Evolutionary conservation across 495 filamentous ascomycete genomes (phyloP).

Genomic region (Penicillium maclennaniae): DNA sequence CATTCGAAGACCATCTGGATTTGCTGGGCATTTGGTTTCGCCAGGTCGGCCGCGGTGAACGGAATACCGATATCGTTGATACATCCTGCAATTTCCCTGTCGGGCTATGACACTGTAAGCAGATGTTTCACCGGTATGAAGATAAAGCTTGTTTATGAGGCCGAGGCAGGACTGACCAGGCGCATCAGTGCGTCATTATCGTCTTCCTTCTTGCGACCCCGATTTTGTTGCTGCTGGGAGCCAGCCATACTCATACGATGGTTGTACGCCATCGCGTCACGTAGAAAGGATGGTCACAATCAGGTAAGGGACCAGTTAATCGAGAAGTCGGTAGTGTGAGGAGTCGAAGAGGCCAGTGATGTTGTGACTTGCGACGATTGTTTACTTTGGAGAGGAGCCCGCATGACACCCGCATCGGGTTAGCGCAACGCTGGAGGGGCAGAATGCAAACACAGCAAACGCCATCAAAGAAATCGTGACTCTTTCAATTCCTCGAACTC

Average conservation of each 20-base stretch:
- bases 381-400: conserved; percentile 33
- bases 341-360: conserved; percentile 9
- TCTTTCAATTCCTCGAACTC: conserved; percentile 20
- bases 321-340: conserved; percentile 7
- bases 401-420: conserved; percentile 32
- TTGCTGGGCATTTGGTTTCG: conserved; percentile 88
- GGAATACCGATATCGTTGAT: conserved; percentile 93
- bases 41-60: conserved; percentile 82
- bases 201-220: conserved; percentile 72
- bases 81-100: conserved; percentile 90
- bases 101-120: conserved; percentile 46
- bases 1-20: conserved; percentile 97
- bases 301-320: background rate
- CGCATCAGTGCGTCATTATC: conserved; percentile 86
- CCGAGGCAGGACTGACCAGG: conserved; percentile 49
- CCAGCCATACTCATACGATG: conserved; percentile 65
- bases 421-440: conserved; percentile 37
- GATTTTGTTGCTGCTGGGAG: conserved; percentile 56
- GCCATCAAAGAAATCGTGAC: conserved; percentile 30
- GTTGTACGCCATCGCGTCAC: conserved; percentile 53
- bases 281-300: background rate
- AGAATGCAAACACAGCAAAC: conserved; percentile 44
- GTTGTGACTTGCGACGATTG: conserved; percentile 34
- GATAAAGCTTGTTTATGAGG: too few species aligned
- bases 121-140: background rate